A percentile compares a stretch with the other conserved stretches of the same genome.
Conservation (phyloP, 2,329 filamentous ascomycete genomes). For the Sporothrix dimorphospora region DNA sequence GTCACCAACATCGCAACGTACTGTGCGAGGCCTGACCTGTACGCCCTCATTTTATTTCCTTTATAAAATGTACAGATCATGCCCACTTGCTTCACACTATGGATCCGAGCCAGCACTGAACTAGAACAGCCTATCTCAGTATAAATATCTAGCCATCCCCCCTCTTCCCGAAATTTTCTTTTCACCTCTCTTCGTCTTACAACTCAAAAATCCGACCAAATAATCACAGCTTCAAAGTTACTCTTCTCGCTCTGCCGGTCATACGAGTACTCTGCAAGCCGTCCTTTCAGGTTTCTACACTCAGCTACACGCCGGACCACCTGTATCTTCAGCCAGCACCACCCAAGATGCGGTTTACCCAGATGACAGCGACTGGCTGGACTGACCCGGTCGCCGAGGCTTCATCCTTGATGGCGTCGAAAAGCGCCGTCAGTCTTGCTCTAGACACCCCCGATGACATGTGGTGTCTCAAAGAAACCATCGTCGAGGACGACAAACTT, state of each 20-base stretch:
- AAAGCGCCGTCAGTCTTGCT: not conserved
- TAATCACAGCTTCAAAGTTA: not conserved
- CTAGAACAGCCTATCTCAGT: not conserved
- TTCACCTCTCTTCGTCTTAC: not conserved
- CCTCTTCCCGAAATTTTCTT: not conserved
- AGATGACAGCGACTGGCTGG: not conserved
- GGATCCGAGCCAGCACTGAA: not conserved
- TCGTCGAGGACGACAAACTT: not conserved
- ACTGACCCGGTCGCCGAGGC: not conserved
- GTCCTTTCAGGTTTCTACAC: too few relatives aligned
- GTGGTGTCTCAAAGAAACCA: conserved; percentile 9
- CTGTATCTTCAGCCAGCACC: not conserved
- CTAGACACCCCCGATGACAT: not conserved
- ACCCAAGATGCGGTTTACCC: not conserved
- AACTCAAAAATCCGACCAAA: not conserved
- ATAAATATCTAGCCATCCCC: conserved; percentile 4
- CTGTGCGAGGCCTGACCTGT: not conserved
- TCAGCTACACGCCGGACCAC: not conserved
- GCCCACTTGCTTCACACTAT: not conserved
- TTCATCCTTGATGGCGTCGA: not conserved
- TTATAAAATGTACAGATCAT: not conserved
- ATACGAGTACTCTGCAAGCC: not conserved
- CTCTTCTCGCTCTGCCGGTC: not conserved
- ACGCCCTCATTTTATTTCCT: not conserved
- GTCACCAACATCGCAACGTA: not conserved